Percentiles rank a stretch among this genome's conserved stretches.
phyloP scores from a whole-genome alignment of 75 land plant genomes.

The Picea sitchensis region DNA sequence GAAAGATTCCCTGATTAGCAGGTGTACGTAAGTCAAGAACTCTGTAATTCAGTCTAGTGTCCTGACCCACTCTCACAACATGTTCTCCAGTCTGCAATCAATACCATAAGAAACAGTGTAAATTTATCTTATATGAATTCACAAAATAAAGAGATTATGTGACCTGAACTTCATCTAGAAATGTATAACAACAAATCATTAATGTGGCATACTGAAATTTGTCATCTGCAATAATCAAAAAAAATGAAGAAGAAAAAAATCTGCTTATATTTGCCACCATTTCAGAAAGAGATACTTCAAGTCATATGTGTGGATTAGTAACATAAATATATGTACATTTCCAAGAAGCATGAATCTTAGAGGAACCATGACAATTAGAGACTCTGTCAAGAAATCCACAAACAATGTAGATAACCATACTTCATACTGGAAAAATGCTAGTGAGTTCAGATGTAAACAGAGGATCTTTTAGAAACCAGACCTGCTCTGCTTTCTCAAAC shows the following conservation, averaged over 20 bases:
- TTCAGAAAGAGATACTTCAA: not conserved
- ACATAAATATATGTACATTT: not conserved
- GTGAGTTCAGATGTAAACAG: not conserved
- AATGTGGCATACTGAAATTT: not conserved
- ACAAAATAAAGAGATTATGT: not conserved
- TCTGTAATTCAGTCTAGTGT: conserved; percentile 83
- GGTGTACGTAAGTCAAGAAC: conserved; percentile 85
- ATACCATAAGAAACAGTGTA: conserved; percentile 2
- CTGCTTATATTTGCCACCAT: not conserved
- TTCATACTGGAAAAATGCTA: not conserved
- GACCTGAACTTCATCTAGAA: not conserved
- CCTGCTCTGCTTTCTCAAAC: conserved; percentile 69
- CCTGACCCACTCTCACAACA: conserved; percentile 73
- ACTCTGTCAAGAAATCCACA: not conserved
- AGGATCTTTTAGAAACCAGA: conserved; percentile 1
- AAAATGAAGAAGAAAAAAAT: not conserved
- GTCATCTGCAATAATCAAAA: not conserved
- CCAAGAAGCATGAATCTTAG: not conserved
- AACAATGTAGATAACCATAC: too few relatives aligned
- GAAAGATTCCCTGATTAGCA: conserved; percentile 90
- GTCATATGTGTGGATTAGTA: not conserved
- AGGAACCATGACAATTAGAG: not conserved
- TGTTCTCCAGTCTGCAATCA: conserved; percentile 64
- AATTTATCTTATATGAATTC: not conserved
- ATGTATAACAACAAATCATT: not conserved